Base-by-base conservation (phyloP, 148 eudicot genomes). In the Oxyria digyna region DNA sequence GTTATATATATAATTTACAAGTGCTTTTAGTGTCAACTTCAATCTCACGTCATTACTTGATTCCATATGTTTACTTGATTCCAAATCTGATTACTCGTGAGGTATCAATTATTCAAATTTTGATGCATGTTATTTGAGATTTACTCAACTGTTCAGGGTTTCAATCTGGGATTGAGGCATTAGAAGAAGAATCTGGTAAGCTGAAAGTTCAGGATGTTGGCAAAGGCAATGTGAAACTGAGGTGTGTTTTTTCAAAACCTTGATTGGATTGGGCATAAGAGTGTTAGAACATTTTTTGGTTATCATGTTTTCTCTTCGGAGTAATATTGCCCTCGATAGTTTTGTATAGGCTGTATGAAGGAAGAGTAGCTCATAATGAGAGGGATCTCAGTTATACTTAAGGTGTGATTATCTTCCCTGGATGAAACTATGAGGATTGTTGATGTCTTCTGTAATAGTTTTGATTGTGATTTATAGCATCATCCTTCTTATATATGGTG, bases 301-400 rank as follows among this genome's bases (percentile, higher is more conserved):
- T 57, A 13, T 33, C 63, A 54, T 42, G 9, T 70, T 50, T 54
- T 32, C 65, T 31, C 71, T 78, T 80, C 72, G 74, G 68, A 80
- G 78, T 86, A 68, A 84, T 81, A 71, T 69, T 73, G 69, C 74
- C 69, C 63, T 29, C 82, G 78, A 72, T 85, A 89, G 96, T 76
- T 81, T 67, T 74, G 79, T 83, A 80, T 87, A 93, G 96, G 81
- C 73, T 94, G 72, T 94, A 94, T 74, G 89, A 91, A 74, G 99
- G 99, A 74, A 85, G 93, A 82, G 78, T 94, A 76, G 67, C 85
- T 69, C 96, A 87, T 89, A 27, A 77, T 71, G 59, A 75, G 81
- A 78, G 97, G 97, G 67, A 87, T 89, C 73, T 75, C 93, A 4
- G 85, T 94, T 69, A 75, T 85, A 42, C 88, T 90, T 72, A 94